Conservation (phyloP, 2,329 filamentous ascomycete species). For the Fusarium albidum region DNA sequence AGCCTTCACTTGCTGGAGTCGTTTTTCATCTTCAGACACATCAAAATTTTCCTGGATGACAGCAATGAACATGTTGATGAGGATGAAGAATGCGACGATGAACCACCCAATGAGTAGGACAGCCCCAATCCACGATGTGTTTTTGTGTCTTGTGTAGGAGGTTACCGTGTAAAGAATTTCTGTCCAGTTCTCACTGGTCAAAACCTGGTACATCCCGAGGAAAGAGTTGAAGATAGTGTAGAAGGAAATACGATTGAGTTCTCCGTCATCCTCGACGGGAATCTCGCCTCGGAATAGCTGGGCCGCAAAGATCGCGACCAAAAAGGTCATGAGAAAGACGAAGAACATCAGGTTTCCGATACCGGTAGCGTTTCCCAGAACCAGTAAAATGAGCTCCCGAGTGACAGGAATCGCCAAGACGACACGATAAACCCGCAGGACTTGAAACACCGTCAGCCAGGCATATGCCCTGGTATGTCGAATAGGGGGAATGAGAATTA, state of each 20-base stretch:
- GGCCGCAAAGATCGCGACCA: constrained; percentile 90
- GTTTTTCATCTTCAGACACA: constrained; percentile 97
- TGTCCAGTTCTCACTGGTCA: constrained; percentile 98
- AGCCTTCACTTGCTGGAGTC: constrained; percentile 92
- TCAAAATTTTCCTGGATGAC: constrained; percentile 99
- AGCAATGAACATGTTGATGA: constrained; percentile 99
- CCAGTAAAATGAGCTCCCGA: constrained; percentile 82
- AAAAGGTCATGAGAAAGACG: constrained; percentile 93
- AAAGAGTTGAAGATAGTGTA: constrained; percentile 95
- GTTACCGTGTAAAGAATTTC: constrained; percentile 84
- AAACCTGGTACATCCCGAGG: constrained; percentile 94
- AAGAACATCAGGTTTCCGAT: constrained; percentile 95
- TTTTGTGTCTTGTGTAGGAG: constrained; percentile 66
- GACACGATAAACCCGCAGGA: constrained; percentile 88
- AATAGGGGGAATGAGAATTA: constrained; percentile 88
- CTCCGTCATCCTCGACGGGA: constrained; percentile 68
- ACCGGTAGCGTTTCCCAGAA: constrained; percentile 91
- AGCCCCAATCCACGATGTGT: constrained; percentile 92
- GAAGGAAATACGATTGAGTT: constrained; percentile 77
- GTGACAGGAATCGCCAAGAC: constrained; percentile 91
- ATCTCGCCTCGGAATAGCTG: constrained; percentile 93
- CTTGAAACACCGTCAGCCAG: constrained; percentile 93
- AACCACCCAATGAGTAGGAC: constrained; percentile 95
- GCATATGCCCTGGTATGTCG: constrained; percentile 78
- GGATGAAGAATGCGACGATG: constrained; percentile 92